These are phyloP conservation scores for Fusarium miscanthi DNA, from an alignment of 2,329 filamentous ascomycete genomes.

Conservation along the genomic window DNA sequence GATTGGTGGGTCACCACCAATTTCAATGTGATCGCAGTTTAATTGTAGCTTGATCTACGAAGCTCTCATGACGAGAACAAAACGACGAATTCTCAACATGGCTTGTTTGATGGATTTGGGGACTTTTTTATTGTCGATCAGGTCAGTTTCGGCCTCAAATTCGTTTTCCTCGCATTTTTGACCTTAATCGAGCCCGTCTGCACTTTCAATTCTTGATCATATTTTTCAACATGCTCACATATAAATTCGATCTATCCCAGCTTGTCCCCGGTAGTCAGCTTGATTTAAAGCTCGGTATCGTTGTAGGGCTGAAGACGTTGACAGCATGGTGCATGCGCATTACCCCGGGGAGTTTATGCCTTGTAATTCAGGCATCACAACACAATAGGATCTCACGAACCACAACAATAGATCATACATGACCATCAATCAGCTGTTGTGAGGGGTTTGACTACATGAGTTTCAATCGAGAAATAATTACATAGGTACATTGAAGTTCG, in stretches of 20 bases:
- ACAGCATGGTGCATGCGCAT: conserved; percentile 1
- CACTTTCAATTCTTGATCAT: conserved; percentile 35
- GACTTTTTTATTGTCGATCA: not conserved
- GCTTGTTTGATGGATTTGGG: not conserved
- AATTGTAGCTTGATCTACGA: conserved; percentile 1
- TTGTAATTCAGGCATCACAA: not conserved
- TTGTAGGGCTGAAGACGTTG: conserved; percentile 45
- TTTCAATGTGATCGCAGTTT: conserved; percentile 1
- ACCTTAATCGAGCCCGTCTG: not conserved
- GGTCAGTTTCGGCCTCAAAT: not conserved
- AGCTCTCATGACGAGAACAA: conserved; percentile 1
- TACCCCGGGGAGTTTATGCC: not conserved
- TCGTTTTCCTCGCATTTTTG: conserved; percentile 20
- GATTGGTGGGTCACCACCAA: conserved; percentile 21
- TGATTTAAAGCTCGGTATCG: conserved; percentile 34
- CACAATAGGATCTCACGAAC: not conserved
- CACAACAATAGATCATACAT: not conserved
- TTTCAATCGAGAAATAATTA: too few species aligned
- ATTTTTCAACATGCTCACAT: conserved; percentile 2
- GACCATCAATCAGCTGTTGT: not conserved
- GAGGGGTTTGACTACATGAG: not conserved
- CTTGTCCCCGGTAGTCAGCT: conserved; percentile 41
- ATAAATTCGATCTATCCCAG: conserved; percentile 31
- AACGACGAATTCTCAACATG: conserved; percentile 14
- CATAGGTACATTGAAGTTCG: not conserved